Evolutionary conservation across 257 asterid genomes (phyloP).

Genomic region (Fraxinus anomala): DNA sequence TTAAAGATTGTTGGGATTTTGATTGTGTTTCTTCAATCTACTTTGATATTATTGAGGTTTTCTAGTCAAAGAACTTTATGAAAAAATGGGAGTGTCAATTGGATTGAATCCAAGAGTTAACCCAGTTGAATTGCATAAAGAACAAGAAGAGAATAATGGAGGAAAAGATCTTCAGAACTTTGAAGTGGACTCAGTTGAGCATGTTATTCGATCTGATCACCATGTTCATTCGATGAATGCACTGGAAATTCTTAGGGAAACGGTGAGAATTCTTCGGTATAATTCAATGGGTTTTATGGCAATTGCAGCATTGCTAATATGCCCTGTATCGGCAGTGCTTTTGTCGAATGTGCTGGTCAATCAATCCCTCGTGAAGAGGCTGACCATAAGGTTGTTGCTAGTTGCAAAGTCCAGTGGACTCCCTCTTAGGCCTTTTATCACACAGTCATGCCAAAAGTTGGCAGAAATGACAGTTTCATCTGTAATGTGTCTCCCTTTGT

Average conservation of each 20-base stretch:
- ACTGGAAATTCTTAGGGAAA: conserved; percentile 77
- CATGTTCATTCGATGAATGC: conserved; percentile 68
- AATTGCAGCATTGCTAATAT: conserved; percentile 63
- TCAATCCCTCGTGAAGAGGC: conserved; percentile 56
- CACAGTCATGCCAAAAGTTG: conserved; percentile 72
- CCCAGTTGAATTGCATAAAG: conserved; percentile 35
- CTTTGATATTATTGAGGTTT: conserved; percentile 1
- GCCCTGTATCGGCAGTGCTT: conserved; percentile 75
- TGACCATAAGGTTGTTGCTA: conserved; percentile 56
- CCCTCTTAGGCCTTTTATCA: conserved; percentile 66
- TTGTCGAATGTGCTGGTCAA: conserved; percentile 72
- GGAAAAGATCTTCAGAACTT: conserved; percentile 36
- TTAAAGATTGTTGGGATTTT: conserved; percentile 8
- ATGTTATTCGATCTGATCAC: conserved; percentile 37
- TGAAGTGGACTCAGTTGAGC: conserved; percentile 45
- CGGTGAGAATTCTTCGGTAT: conserved; percentile 73
- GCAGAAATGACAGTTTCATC: conserved; percentile 64
- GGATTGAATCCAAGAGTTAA: conserved; percentile 56
- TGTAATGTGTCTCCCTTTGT: conserved; percentile 72
- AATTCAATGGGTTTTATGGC: conserved; percentile 65
- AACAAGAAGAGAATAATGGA: conserved; percentile 38
- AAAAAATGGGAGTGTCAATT: conserved; percentile 55
- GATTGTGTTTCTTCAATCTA: conserved; percentile 1
- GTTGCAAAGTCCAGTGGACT: conserved; percentile 78
- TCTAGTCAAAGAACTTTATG: conserved; percentile 8